Base-by-base conservation (phyloP, 1,284 basidiomycete species). In the Apiotrichum akiyoshidainum region DNA sequence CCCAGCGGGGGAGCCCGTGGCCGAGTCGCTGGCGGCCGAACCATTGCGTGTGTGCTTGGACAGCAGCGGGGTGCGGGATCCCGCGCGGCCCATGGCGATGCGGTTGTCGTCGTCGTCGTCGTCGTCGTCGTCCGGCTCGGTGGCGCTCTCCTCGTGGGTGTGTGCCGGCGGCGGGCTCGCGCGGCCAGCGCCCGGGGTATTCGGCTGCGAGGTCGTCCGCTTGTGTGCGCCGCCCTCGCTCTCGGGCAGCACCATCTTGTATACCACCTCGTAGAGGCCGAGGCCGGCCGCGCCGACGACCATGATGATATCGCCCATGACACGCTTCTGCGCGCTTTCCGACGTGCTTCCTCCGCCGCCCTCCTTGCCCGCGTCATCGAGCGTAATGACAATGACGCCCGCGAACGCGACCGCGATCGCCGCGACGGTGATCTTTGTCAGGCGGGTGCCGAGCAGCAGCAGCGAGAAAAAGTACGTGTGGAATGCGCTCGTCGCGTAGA, bases 221-320 rank as follows among this genome's bases (percentile, higher is more conserved):
- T 31, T 31, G 53, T 58, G 31, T 10, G 55, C 16, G 12, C 72
- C 72, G 26, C 71, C 73, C 42, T 75, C 67, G 11, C 64, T 67
- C 64, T 77, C 74, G 2, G 77, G 77, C 4, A 78, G 65, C 4
- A 72, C 69, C 58, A 76, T 66, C 60, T 78, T 78, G 68, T 78
- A 78, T 13, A 78, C 68, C 7, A 78, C 77, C 58, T 78, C 77
- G 63, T 78, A 78, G n/a, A 78, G 65, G 8, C 75, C 77, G 0
- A 78, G 61, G 1, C 70, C 51, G n/a, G 73, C 64, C 1, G 76
- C 76, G 40, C 75, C 75, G 58, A 71, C 55, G 48, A 75, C 61
- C 77, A 78, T 78, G 68, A 78, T 67, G 21, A 70, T 41, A 62
- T 78, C 75, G 11, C 77, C 76, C 8, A 76, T 45, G 5, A 73